Percentiles rank a stretch among this genome's conserved stretches.
Conservation (phyloP, 345 rosid genomes). For the Eucalyptus urophylla region DNA sequence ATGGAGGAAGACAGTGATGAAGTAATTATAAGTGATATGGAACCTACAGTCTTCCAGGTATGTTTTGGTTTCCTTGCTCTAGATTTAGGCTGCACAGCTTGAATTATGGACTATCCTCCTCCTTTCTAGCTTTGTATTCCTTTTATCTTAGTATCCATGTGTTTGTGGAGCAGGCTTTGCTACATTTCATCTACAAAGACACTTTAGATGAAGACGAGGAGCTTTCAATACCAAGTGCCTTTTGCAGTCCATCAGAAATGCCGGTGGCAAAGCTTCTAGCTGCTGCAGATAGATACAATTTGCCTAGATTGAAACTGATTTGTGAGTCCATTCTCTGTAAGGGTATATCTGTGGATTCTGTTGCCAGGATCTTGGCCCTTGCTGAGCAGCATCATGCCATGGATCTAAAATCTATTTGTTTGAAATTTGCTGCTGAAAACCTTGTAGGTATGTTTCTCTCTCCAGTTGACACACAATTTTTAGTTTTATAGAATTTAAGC, state of each 20-base stretch:
- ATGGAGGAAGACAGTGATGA: constrained; percentile 47
- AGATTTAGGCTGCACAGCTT: background rate
- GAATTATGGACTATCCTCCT: background rate
- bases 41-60: constrained; percentile 88
- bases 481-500: background rate
- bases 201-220: constrained; percentile 64
- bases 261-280: constrained; percentile 68
- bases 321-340: constrained; percentile 90
- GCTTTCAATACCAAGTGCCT: constrained; percentile 31
- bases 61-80: background rate
- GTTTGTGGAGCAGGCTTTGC: constrained; percentile 50
- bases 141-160: background rate
- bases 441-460: constrained; percentile 46
- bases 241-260: constrained; percentile 30
- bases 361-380: constrained; percentile 63
- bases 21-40: constrained; percentile 54
- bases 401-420: constrained; percentile 71
- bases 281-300: constrained; percentile 74
- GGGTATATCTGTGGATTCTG: constrained; percentile 65
- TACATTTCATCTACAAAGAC: constrained; percentile 67
- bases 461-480: background rate
- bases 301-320: constrained; percentile 74
- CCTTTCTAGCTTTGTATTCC: background rate
- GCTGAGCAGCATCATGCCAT: constrained; percentile 70
- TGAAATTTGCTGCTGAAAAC: constrained; percentile 90